These are phyloP conservation scores for Diplosphaera chodatii DNA, from an alignment of 139 green algal genomes.

Conservation along the genomic window DNA sequence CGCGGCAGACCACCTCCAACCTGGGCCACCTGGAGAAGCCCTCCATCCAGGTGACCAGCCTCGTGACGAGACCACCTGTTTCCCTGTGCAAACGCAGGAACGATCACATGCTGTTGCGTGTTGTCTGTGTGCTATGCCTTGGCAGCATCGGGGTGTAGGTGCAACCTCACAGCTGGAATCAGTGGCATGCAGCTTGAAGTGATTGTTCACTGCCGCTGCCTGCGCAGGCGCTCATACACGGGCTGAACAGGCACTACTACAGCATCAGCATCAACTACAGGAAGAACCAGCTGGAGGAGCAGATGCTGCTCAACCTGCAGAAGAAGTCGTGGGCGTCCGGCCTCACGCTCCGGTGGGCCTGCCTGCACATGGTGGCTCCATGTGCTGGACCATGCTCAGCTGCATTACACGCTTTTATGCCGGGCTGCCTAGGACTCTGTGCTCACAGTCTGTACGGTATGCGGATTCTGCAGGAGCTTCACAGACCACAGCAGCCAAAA, in stretches of 20 bases:
- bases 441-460: no score
- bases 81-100: no score
- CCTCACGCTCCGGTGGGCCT: slow-evolving; percentile 57
- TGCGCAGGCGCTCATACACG: slow-evolving; percentile 95
- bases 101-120: no score
- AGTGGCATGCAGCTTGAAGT: no score
- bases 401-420: no score
- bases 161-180: no score
- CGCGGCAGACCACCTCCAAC: slow-evolving; percentile 96
- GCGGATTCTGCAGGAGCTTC: slow-evolving; percentile 3
- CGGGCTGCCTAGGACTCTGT: no score
- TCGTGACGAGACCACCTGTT: no score
- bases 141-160: no score
- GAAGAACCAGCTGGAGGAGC: slow-evolving; percentile 98
- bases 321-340: slow-evolving; percentile 89
- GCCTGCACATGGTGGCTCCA: background rate
- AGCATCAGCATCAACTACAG: slow-evolving; percentile 98
- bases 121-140: no score
- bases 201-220: no score
- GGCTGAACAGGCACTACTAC: slow-evolving; percentile 99
- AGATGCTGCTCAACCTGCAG: slow-evolving; percentile 97
- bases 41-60: slow-evolving; percentile 92
- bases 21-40: slow-evolving; percentile 97
- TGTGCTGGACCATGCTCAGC: no score
- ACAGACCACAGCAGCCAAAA: background rate